Conservation (phyloP, 345 rosid genomes). For the Rhodamnia rubescens region DNA sequence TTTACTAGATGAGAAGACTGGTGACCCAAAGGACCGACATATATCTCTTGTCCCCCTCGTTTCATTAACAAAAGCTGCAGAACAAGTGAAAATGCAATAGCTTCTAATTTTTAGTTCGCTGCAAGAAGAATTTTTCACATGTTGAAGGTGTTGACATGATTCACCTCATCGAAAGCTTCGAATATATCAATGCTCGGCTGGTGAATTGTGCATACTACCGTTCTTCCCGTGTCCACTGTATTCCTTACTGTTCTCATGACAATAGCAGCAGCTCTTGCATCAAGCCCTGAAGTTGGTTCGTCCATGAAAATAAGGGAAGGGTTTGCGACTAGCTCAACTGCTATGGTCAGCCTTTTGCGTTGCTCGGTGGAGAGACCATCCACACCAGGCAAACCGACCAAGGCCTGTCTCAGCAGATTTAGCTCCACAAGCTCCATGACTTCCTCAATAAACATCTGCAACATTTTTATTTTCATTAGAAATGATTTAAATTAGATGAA, state of each 20-base stretch:
- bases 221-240: constrained; percentile 89
- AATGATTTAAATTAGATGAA: too few species aligned
- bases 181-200: constrained; percentile 92
- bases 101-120: too few species aligned
- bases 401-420: constrained; percentile 37
- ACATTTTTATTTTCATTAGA: too few species aligned
- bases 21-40: constrained; percentile 33
- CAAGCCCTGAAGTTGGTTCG: constrained; percentile 92
- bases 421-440: constrained; percentile 90
- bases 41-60: constrained; percentile 12
- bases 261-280: constrained; percentile 93
- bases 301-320: constrained; percentile 94
- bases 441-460: constrained; percentile 77
- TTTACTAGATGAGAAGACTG: constrained; percentile 19
- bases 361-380: constrained; percentile 81
- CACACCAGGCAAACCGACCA: constrained; percentile 78
- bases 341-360: constrained; percentile 79
- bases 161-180: constrained; percentile 90
- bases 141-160: neutral
- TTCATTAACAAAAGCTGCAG: too few species aligned
- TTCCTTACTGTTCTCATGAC: constrained; percentile 88
- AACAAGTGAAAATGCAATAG: too few species aligned
- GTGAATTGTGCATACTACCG: constrained; percentile 91
- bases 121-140: too few species aligned
- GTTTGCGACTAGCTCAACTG: constrained; percentile 86